A percentile compares a stretch with the other conserved stretches of the same genome.
Conservation (phyloP, 345 rosid genomes). For the Fremontodendron californicum region DNA sequence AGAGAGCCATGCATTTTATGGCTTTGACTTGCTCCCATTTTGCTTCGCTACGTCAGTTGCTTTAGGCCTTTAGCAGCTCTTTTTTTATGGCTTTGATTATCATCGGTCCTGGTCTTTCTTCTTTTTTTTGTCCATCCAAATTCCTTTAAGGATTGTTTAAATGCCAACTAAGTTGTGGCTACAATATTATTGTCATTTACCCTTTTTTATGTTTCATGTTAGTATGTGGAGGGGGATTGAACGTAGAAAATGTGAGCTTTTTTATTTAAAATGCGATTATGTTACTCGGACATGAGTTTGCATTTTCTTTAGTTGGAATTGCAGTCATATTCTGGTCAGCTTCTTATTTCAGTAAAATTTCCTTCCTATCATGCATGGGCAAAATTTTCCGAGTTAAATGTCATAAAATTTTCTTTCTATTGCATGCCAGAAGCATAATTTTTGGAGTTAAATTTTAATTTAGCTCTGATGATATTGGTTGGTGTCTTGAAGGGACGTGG, state of each 20-base stretch:
- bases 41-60: background rate
- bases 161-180: background rate
- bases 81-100: background rate
- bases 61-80: background rate
- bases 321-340: background rate
- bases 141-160: background rate
- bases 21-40: background rate
- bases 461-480: conserved; percentile 14
- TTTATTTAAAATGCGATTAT: background rate
- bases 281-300: background rate
- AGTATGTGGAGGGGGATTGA: background rate
- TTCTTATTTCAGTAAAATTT: background rate
- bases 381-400: background rate
- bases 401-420: background rate
- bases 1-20: background rate
- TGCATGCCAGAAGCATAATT: background rate
- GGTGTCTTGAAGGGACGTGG: conserved; percentile 83
- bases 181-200: background rate
- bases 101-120: background rate
- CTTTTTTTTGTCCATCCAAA: background rate
- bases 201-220: background rate
- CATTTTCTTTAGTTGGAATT: background rate
- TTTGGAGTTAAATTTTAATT: background rate
- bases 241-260: background rate
- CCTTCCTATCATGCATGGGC: background rate